Evolutionary conservation across 345 rosid genomes (phyloP), one percentile per base, ranked within the genome.

Genomic region (Carallia pectinifolia): DNA sequence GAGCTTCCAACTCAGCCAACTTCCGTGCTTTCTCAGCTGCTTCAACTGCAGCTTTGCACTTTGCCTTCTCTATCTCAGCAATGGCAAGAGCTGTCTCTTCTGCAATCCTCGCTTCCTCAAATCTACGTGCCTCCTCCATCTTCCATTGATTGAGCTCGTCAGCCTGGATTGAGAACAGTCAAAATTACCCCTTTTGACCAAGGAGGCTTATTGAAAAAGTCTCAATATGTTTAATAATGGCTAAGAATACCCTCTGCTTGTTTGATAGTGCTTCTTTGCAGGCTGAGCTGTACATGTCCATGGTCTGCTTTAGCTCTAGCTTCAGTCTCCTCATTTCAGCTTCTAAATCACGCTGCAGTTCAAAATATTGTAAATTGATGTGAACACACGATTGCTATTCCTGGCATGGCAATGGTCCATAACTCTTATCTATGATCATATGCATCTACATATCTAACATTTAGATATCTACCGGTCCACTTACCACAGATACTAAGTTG

Each of bases 231-330:
- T 36, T 16, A 30, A 2, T 7, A 36, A 48, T 39, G 53, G 63
- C 31, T 48, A 54, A 65, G 5, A 33, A 64, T 80, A 93, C 98
- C 91, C 83, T 85, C 71, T 71, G 82, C 74, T 91, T 89, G 44
- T 94, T 92, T 6, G 79, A 67, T 19, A 93, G 83, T 69, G 98
- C 97, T 86, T 91, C 97, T 81, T 86, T 87, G 82, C 98, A 91
- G 64, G 97, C 97, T 69, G 85, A 79, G 79, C 91, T 86, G 60
- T 91, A 93, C 97, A 93, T 82, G 66, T 89, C 93, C 83, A 91
- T 89, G 58, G 98, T 93, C 83, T 91, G 98, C 80, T 76, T 91
- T 61, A 93, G 94, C 66, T 93, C 97, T 73, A 85, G 81, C 88
- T 84, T 89, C 66, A 93, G 76, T 73, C 91, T 91, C 81, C 77